phyloP scores from a whole-genome alignment of 106 monocot genomes.

The Posidonia australis region DNA sequence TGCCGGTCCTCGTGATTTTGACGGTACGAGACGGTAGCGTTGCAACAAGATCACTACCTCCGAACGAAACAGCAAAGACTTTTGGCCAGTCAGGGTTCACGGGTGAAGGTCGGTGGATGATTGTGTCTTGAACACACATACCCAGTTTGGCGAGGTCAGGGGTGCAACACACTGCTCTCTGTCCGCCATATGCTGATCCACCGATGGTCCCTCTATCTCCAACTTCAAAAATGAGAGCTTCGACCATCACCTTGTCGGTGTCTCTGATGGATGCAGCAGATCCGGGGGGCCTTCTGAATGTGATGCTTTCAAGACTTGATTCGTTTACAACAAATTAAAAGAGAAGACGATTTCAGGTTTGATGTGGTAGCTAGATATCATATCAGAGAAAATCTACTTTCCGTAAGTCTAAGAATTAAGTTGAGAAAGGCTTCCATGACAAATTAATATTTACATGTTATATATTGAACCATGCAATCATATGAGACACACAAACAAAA shows the following conservation, averaged over 20 bases:
- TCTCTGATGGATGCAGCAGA: conserved; percentile 32
- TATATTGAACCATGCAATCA: too few relatives aligned
- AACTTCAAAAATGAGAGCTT: conserved; percentile 78
- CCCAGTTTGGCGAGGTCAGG: conserved; percentile 79
- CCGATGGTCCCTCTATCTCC: conserved; percentile 67
- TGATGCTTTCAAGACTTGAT: conserved; percentile 64
- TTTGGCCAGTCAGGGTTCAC: conserved; percentile 61
- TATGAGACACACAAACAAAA: too few relatives aligned
- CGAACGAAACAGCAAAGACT: conserved; percentile 38
- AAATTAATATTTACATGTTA: too few relatives aligned
- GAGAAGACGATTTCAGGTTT: background rate
- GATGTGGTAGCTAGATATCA: background rate
- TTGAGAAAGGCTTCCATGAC: too few relatives aligned
- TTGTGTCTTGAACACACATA: conserved; percentile 45
- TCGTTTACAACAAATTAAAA: background rate
- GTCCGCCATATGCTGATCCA: conserved; percentile 84
- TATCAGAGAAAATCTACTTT: too few relatives aligned
- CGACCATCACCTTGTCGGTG: conserved; percentile 32
- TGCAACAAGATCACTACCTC: conserved; percentile 38
- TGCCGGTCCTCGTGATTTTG: conserved; percentile 56
- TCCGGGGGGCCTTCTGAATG: conserved; percentile 42
- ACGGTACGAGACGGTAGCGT: conserved; percentile 42
- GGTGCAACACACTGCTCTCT: conserved; percentile 80
- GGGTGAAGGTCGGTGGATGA: conserved; percentile 58
- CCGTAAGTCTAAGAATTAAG: too few relatives aligned